Evolutionary conservation across 345 rosid genomes (phyloP).

Genomic region (Hibiscus trionum): DNA sequence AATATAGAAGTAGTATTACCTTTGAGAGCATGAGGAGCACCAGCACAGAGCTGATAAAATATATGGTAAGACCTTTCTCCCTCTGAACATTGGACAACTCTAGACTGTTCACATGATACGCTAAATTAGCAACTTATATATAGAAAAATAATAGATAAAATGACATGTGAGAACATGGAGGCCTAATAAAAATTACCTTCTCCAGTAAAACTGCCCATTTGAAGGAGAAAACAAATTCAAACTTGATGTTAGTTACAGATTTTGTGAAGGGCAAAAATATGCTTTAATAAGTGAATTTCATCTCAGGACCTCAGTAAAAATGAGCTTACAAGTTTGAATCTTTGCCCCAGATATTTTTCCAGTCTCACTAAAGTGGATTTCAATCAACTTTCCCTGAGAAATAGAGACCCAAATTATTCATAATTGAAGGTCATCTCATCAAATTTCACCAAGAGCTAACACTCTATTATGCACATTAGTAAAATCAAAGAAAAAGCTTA

Average conservation of each 20-base stretch:
- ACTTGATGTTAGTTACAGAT: constrained; percentile 25
- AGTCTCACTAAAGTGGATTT: constrained; percentile 88
- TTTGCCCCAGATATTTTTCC: constrained; percentile 98
- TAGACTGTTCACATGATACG: constrained; percentile 65
- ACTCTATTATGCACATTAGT: neutral
- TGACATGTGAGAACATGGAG: constrained; percentile 12
- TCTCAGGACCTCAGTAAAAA: constrained; percentile 7
- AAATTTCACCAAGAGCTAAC: neutral
- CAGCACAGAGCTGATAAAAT: constrained; percentile 98
- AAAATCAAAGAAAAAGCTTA: neutral
- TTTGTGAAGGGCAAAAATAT: constrained; percentile 5
- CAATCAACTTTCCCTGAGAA: constrained; percentile 87
- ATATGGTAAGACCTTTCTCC: constrained; percentile 99
- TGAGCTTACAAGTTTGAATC: constrained; percentile 88
- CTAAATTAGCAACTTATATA: constrained; percentile 17
- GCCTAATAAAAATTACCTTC: constrained; percentile 49
- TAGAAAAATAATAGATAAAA: constrained; percentile 5
- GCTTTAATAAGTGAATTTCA: neutral
- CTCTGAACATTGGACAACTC: constrained; percentile 94
- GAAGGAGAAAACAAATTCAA: constrained; percentile 21
- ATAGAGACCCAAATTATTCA: constrained; percentile 21
- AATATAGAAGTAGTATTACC: constrained; percentile 32
- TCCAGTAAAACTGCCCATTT: constrained; percentile 79
- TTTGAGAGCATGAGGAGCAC: constrained; percentile 68
- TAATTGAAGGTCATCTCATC: neutral